Percentiles rank a stretch among this genome's conserved stretches.
These are phyloP conservation scores for Grosmannia penicillata DNA, from an alignment of 2,329 filamentous ascomycete species.

Conservation along the genomic window DNA sequence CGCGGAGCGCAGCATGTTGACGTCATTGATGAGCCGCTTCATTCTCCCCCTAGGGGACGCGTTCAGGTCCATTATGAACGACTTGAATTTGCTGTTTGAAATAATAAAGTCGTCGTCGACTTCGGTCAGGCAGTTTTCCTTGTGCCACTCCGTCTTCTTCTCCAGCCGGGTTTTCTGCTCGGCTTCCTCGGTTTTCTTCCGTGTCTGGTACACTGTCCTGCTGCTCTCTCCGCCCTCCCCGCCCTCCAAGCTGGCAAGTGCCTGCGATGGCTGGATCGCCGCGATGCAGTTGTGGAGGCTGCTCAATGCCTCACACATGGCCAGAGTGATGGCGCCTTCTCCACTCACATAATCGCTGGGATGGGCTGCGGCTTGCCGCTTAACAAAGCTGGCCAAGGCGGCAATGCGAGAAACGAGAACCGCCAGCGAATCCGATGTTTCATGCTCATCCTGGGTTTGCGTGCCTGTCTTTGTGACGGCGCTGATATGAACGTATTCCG, in stretches of 20 bases:
- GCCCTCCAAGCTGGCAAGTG: neutral
- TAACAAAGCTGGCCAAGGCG: slow-evolving; percentile 17
- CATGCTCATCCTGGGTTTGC: neutral
- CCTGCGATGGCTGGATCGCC: slow-evolving; percentile 9
- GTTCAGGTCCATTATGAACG: slow-evolving; percentile 6
- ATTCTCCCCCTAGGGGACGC: slow-evolving; percentile 23
- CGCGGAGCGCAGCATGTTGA: slow-evolving; percentile 27
- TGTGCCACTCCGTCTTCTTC: slow-evolving; percentile 17
- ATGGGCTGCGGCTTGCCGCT: slow-evolving; percentile 12
- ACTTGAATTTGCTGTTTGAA: slow-evolving; percentile 12
- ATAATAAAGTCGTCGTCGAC: slow-evolving; percentile 22
- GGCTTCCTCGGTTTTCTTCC: neutral
- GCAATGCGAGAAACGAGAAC: slow-evolving; percentile 11
- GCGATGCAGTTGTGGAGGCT: slow-evolving; percentile 12
- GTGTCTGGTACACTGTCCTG: neutral
- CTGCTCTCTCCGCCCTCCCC: neutral
- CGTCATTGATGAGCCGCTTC: slow-evolving; percentile 29
- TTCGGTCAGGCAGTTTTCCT: slow-evolving; percentile 19
- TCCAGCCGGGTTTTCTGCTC: slow-evolving; percentile 6
- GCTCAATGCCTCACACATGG: slow-evolving; percentile 18
- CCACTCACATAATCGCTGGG: slow-evolving; percentile 11
- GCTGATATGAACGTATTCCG: neutral
- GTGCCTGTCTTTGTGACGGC: neutral
- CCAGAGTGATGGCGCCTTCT: slow-evolving; percentile 17
- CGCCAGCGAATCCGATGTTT: neutral